phyloP scores from a whole-genome alignment of 2,329 filamentous ascomycete species.

The Xylariaceae sp. region DNA sequence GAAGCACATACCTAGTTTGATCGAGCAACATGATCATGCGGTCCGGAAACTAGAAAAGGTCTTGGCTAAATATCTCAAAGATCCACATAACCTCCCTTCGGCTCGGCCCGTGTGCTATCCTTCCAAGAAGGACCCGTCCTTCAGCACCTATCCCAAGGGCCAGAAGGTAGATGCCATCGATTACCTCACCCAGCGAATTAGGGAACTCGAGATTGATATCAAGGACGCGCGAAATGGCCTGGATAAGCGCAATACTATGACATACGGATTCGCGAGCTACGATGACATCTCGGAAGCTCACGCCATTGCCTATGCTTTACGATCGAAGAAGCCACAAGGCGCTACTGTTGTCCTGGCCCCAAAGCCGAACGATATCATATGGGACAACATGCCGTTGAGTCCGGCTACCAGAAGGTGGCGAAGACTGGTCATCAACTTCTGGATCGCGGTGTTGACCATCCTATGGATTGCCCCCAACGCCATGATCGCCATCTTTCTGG shows the following conservation, averaged over 20 bases:
- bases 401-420: conserved; percentile 63
- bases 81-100: conserved; percentile 71
- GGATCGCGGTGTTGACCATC: conserved; percentile 73
- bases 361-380: conserved; percentile 85
- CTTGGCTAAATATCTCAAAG: conserved; percentile 82
- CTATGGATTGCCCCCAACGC: conserved; percentile 90
- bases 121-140: conserved; percentile 69
- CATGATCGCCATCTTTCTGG: conserved; percentile 86
- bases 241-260: conserved; percentile 80
- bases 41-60: conserved; percentile 78
- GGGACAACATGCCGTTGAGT: conserved; percentile 79
- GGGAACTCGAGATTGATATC: conserved; percentile 73
- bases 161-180: conserved; percentile 91
- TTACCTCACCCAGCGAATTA: conserved; percentile 80
- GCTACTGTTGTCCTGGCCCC: conserved; percentile 74
- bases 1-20: conserved; percentile 77
- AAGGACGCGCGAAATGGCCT: conserved; percentile 73
- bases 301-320: conserved; percentile 72
- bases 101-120: conserved; percentile 72
- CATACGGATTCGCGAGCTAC: conserved; percentile 93
- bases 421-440: conserved; percentile 71
- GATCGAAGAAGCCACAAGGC: conserved; percentile 72
- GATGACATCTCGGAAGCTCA: conserved; percentile 83
- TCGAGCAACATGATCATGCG: conserved; percentile 71
- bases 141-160: conserved; percentile 50